Conservation (phyloP, 2,329 filamentous ascomycete species). For the Sphaceloma murrayae region DNA sequence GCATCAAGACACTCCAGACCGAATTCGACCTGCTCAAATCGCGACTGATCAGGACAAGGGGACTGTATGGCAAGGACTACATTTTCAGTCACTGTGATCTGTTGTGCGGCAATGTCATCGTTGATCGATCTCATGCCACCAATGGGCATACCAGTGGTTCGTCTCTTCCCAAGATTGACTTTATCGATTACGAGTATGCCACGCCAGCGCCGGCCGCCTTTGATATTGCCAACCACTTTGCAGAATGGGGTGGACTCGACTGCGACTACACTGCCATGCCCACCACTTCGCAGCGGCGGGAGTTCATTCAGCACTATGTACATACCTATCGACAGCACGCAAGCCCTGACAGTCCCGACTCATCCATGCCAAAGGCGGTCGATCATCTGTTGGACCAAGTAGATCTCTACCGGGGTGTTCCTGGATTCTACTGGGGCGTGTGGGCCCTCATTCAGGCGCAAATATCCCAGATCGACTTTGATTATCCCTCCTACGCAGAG, state of each 20-base stretch:
- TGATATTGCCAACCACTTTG: slow-evolving; percentile 95
- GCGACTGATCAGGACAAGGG: slow-evolving; percentile 65
- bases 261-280: slow-evolving; percentile 83
- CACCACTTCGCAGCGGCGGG: slow-evolving; percentile 61
- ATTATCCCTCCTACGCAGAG: slow-evolving; percentile 89
- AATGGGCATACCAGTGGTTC: slow-evolving; percentile 22
- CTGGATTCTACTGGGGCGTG: slow-evolving; percentile 84
- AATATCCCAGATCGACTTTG: slow-evolving; percentile 93
- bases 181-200: slow-evolving; percentile 98
- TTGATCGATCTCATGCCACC: slow-evolving; percentile 46
- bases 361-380: slow-evolving; percentile 27
- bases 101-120: slow-evolving; percentile 91
- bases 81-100: slow-evolving; percentile 95
- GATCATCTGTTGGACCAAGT: slow-evolving; percentile 68
- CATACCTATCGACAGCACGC: slow-evolving; percentile 51
- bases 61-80: slow-evolving; percentile 67
- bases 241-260: slow-evolving; percentile 95
- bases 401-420: slow-evolving; percentile 77
- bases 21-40: slow-evolving; percentile 63
- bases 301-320: slow-evolving; percentile 79
- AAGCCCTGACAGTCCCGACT: slow-evolving; percentile 21
- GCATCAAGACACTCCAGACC: slow-evolving; percentile 58
- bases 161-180: slow-evolving; percentile 47
- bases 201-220: slow-evolving; percentile 90
- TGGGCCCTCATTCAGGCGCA: slow-evolving; percentile 92